These are phyloP conservation scores for Physcomitrium patens DNA, from an alignment of 225 moss, liverwort and hornwort genomes.

Conservation along the genomic window DNA sequence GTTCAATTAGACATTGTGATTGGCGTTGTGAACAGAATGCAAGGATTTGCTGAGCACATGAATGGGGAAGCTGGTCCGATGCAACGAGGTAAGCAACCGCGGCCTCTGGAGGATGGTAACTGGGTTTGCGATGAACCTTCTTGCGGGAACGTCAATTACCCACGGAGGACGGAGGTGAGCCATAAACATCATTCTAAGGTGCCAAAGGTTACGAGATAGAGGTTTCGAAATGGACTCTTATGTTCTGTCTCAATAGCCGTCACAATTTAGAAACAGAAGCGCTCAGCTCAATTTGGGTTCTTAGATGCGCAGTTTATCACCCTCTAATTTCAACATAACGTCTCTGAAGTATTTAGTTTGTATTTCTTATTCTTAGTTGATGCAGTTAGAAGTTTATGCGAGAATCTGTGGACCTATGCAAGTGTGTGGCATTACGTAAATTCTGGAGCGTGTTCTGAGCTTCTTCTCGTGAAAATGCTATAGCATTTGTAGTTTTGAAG, in stretches of 20 bases:
- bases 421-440: too few relatives aligned
- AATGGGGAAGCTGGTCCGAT: conserved; percentile 80
- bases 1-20: background rate
- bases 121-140: conserved; percentile 96
- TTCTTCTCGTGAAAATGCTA: background rate
- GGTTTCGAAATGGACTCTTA: background rate
- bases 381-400: too few relatives aligned
- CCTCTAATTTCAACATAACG: too few relatives aligned
- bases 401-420: too few relatives aligned
- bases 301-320: background rate
- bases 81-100: conserved; percentile 95
- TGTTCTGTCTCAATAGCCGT: background rate
- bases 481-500: background rate
- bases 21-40: conserved; percentile 51
- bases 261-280: background rate
- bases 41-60: conserved; percentile 93
- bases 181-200: background rate
- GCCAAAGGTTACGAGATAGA: too few relatives aligned
- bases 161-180: conserved; percentile 91
- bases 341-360: too few relatives aligned
- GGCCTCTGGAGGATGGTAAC: conserved; percentile 97
- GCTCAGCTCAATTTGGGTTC: background rate
- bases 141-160: conserved; percentile 96
- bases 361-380: too few relatives aligned
- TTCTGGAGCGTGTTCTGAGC: background rate